Base-by-base conservation (phyloP, 1,139 yeast species). In the Lodderomyces oxycetoniae region DNA sequence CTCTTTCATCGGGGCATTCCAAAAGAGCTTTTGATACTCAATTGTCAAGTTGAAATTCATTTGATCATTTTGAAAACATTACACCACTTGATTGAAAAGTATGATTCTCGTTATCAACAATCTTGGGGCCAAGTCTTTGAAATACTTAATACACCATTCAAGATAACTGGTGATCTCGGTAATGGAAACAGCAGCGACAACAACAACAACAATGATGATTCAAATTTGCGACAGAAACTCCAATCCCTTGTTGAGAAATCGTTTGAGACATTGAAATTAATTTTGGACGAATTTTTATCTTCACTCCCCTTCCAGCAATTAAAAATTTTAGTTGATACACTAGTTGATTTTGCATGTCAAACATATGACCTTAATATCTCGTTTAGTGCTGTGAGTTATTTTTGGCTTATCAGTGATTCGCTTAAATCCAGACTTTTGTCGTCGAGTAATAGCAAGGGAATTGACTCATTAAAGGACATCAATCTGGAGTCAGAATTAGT, bases 381-480 rank as follows among this genome's bases (percentile, higher is more conserved):
- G 0, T 88, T 89, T 52, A 85, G 94, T 35, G 79, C 96, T 0
- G 84, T 88, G 6, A 85, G 96, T 48, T 85, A 87, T 47, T 89
- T 87, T 50, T 91, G 97, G 97, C 57, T 83, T 22, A 75, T 89
- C 6, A 83, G 95, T 45, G 97, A 89, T 51, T 77, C 81, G 37
- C 61, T 85, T 31, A 76, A 60, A 37, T 50, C 57, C 9, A 51
- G 57, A 34, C 50, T 57, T 23, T 22, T 35, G 4, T 27, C 35
- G 71, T 38, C 39, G 38, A 53, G 55, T 5, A 36, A 35, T n/a
- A 32, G 28, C 9, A 36, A 28, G 17, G 28, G 35, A 10, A 24
- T 31, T n/a, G 4, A 7, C 9, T 2, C 17, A n/a, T 5, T 11
- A 3, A 29, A 37, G 16, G 11, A 35, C n/a, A 37, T 50, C 9